Evolutionary conservation across 805 yeast genomes (phyloP), one percentile per base, ranked within the genome.

Genomic region (Metschnikowia baotianmanensis): DNA sequence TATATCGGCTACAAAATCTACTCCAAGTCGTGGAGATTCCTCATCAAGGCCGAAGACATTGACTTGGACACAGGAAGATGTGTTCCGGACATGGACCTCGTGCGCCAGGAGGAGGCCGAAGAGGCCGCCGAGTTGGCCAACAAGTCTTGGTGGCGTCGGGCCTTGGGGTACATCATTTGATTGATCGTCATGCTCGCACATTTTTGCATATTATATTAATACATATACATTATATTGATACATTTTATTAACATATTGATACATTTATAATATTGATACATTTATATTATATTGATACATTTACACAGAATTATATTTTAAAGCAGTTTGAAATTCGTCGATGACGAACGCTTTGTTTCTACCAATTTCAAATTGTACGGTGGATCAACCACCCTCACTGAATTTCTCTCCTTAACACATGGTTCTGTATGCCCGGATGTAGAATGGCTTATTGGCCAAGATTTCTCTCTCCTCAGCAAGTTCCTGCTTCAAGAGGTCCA

Each of bases 11-110:
- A 59, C 46, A 59, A 59, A 38, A 22, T 58, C 15, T 55, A 44
- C 42, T 34, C 51, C 36, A 40, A 52, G 13, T 52, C 52, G 22
- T 46, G 52, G 52, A 43, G 55, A 35, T 20, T 55, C 13, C 38
- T 51, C 35, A 50, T 55, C 11, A 46, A 48, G 8, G 45, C 53
- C 21, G 48, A 43, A 11, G 50, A 52, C 25, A 57, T 58, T 27
- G 63, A 59, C 33, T 45, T 59, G 34, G 59, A 50, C 31, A 45
- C 61, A 0, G 63, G 63, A n/a, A 51, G 63, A 39, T 44, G 46
- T 21, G 47, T 48, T 12, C 46, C 51, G 1, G 62, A 59, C 42
- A 37, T 53, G 36, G 62, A 58, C n/a, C 42, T 44, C 34, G 33
- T 44, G 38, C 62, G 52, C 51, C 67, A 59, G 50, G 65, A 41